Conservation (phyloP, 2,329 filamentous ascomycete species). For the Camptophora hylomeconis region DNA sequence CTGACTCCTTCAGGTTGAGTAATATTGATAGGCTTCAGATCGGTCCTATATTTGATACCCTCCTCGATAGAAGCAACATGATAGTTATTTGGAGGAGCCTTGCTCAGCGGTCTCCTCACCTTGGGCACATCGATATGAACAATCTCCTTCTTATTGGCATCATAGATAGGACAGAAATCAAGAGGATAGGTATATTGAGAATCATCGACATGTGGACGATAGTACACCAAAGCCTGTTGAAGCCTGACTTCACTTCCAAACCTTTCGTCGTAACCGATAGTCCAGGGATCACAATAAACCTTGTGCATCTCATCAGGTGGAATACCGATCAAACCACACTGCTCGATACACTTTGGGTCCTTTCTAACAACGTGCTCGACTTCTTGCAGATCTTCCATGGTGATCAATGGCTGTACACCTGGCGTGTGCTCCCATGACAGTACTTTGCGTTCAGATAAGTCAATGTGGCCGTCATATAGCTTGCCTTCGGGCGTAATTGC, state of each 20-base stretch:
- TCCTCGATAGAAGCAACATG: slow-evolving; percentile 59
- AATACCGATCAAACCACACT: slow-evolving; percentile 73
- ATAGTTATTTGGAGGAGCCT: slow-evolving; percentile 64
- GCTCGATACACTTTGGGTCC: slow-evolving; percentile 79
- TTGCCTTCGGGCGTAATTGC: slow-evolving; percentile 67
- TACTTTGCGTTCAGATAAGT: slow-evolving; percentile 54
- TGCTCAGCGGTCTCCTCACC: slow-evolving; percentile 61
- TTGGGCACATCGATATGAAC: slow-evolving; percentile 74
- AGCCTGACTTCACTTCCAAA: slow-evolving; percentile 67
- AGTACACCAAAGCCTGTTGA: slow-evolving; percentile 94
- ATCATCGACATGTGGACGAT: slow-evolving; percentile 71
- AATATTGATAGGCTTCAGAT: slow-evolving; percentile 77
- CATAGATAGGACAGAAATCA: slow-evolving; percentile 88
- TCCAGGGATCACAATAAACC: slow-evolving; percentile 93
- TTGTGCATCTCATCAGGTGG: slow-evolving; percentile 79
- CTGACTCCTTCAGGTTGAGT: slow-evolving; percentile 82
- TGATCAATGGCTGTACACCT: slow-evolving; percentile 77
- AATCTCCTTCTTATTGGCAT: slow-evolving; percentile 64
- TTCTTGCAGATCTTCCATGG: slow-evolving; percentile 74
- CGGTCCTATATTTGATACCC: slow-evolving; percentile 60
- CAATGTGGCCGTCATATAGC: slow-evolving; percentile 70
- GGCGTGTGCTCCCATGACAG: slow-evolving; percentile 61
- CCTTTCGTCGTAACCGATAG: slow-evolving; percentile 85
- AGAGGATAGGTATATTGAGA: slow-evolving; percentile 84
- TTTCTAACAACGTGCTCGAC: slow-evolving; percentile 65